These are phyloP conservation scores for Clitoria ternatea DNA, from an alignment of 306 rosid species.

Conservation along the genomic window DNA sequence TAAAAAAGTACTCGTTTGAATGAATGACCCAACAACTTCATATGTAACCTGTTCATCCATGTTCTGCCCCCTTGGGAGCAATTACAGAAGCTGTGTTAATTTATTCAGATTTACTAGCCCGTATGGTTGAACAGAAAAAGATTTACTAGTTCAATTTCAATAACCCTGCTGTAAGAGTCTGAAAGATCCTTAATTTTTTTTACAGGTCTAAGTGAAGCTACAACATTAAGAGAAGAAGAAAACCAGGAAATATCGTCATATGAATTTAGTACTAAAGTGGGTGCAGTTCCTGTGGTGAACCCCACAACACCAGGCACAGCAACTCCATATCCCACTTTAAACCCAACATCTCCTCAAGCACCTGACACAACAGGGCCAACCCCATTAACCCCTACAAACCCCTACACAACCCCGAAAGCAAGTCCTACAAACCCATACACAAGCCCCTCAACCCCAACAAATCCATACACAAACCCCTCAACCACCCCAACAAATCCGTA, in stretches of 20 bases:
- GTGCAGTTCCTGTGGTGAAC: slow-evolving; percentile 59
- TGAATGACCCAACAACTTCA: too few relatives aligned
- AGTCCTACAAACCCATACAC: neutral
- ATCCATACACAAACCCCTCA: slow-evolving; percentile 16
- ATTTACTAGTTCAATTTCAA: neutral
- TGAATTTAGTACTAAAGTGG: slow-evolving; percentile 37
- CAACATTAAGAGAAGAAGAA: slow-evolving; percentile 35
- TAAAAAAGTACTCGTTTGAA: too few relatives aligned
- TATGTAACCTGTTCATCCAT: too few relatives aligned
- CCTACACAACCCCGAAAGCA: slow-evolving; percentile 17
- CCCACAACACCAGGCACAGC: slow-evolving; percentile 68
- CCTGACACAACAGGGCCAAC: slow-evolving; percentile 36
- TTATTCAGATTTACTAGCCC: neutral
- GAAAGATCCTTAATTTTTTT: slow-evolving; percentile 28
- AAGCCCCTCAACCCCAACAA: slow-evolving; percentile 26
- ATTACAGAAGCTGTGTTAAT: neutral
- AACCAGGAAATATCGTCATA: slow-evolving; percentile 43
- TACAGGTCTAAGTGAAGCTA: slow-evolving; percentile 56
- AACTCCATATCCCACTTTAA: slow-evolving; percentile 40
- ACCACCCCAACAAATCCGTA: slow-evolving; percentile 28
- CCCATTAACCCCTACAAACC: slow-evolving; percentile 26
- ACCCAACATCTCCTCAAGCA: slow-evolving; percentile 48
- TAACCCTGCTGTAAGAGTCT: neutral
- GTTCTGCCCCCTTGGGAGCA: slow-evolving; percentile 15
- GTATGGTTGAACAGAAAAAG: too few relatives aligned